Evolutionary conservation across 208 protist genomes (phyloP).

Genomic region (Zelonia costaricensis): DNA sequence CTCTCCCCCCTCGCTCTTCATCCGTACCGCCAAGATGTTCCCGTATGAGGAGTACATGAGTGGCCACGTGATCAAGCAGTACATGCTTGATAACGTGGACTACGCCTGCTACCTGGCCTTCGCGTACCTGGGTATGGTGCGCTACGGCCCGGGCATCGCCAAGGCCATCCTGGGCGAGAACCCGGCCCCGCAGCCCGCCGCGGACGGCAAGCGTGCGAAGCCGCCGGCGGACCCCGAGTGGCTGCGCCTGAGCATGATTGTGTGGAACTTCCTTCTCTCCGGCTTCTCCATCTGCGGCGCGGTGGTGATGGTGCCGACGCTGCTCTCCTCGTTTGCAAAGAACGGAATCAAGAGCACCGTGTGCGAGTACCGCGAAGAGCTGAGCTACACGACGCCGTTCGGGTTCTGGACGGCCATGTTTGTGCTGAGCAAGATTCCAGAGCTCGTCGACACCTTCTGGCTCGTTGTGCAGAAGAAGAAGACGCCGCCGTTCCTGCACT

Average conservation of each 20-base stretch:
- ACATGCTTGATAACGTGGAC: slow-evolving; percentile 38
- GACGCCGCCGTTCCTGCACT: slow-evolving; percentile 84
- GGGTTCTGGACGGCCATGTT: slow-evolving; percentile 79
- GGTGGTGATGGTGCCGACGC: slow-evolving; percentile 57
- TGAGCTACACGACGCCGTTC: slow-evolving; percentile 46
- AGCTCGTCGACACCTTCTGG: slow-evolving; percentile 86
- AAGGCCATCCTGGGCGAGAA: slow-evolving; percentile 41
- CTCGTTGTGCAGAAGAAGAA: slow-evolving; percentile 84
- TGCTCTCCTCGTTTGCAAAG: slow-evolving; percentile 26
- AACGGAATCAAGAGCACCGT: slow-evolving; percentile 54
- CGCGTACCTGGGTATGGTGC: slow-evolving; percentile 44
- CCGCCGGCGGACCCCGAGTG: slow-evolving; percentile 36
- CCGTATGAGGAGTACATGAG: slow-evolving; percentile 40
- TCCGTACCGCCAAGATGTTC: slow-evolving; percentile 16
- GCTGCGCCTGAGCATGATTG: slow-evolving; percentile 58
- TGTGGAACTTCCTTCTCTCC: slow-evolving; percentile 90
- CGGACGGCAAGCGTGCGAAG: slow-evolving; percentile 30
- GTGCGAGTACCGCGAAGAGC: slow-evolving; percentile 47
- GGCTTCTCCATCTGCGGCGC: slow-evolving; percentile 75
- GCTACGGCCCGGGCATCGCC: slow-evolving; percentile 48
- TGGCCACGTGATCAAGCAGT: slow-evolving; percentile 32
- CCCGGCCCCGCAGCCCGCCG: slow-evolving; percentile 24
- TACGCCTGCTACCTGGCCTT: slow-evolving; percentile 45
- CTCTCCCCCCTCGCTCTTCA: slow-evolving; percentile 8
- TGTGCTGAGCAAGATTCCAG: slow-evolving; percentile 78